Evolutionary conservation across 192 early-diverging fungal genomes (phyloP).

Genomic region (Chytriomyces confervae): DNA sequence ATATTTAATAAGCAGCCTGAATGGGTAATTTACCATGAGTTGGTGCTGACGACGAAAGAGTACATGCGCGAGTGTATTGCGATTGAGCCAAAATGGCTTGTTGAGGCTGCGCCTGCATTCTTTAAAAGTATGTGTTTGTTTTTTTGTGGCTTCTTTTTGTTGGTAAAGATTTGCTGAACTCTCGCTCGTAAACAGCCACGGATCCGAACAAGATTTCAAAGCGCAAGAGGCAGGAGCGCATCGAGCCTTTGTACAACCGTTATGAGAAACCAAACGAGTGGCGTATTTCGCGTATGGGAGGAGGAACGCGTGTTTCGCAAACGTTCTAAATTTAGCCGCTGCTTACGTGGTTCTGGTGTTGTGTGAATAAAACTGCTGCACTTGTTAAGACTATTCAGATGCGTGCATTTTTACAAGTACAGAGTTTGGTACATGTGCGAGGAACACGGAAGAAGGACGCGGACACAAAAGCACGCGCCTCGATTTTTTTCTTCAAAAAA

Average conservation of each 20-base stretch:
- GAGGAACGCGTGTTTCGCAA: slow-evolving; percentile 39
- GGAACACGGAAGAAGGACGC: too few relatives aligned
- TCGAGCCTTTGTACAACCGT: slow-evolving; percentile 91
- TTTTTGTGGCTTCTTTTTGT: too few relatives aligned
- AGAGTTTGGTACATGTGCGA: too few relatives aligned
- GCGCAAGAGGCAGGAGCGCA: slow-evolving; percentile 90
- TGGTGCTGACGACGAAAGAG: slow-evolving; percentile 89
- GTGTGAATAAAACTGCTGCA: too few relatives aligned
- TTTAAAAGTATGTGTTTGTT: slow-evolving; percentile 68
- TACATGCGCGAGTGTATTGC: slow-evolving; percentile 90
- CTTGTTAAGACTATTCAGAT: too few relatives aligned
- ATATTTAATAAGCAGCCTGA: slow-evolving; percentile 95
- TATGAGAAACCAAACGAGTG: slow-evolving; percentile 93
- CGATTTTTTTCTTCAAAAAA: too few relatives aligned
- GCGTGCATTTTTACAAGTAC: too few relatives aligned
- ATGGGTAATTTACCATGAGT: slow-evolving; percentile 95
- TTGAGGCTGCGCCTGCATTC: slow-evolving; percentile 98
- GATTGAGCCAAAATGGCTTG: slow-evolving; percentile 90
- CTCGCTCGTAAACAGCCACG: slow-evolving; percentile 43
- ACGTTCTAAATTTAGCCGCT: background rate
- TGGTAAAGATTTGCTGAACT: too few relatives aligned
- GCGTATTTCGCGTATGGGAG: slow-evolving; percentile 70
- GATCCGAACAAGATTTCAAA: slow-evolving; percentile 94
- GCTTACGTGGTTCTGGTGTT: too few relatives aligned
- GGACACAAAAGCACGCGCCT: too few relatives aligned